Conservation (phyloP, 2,329 filamentous ascomycete species). For the Sporothrix pallida region DNA sequence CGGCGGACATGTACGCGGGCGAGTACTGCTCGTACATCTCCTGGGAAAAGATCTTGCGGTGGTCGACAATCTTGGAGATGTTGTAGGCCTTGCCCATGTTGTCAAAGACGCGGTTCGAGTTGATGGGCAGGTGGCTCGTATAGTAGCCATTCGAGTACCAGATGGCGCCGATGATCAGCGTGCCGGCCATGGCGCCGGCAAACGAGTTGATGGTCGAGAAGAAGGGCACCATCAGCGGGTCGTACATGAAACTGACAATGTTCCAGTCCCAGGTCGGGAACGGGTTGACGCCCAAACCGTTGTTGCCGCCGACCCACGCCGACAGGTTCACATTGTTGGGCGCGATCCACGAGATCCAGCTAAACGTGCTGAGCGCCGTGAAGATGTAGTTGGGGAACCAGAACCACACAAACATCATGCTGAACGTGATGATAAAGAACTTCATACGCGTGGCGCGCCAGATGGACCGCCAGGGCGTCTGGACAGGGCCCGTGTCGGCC, state of each 20-base stretch:
- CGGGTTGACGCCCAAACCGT: constrained; percentile 47
- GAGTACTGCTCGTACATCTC: constrained; percentile 58
- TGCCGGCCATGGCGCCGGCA: constrained; percentile 60
- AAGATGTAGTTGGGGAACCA: constrained; percentile 60
- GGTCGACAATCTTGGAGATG: constrained; percentile 51
- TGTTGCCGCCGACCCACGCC: constrained; percentile 45
- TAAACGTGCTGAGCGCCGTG: constrained; percentile 53
- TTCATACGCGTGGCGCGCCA: constrained; percentile 48
- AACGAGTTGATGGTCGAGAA: constrained; percentile 68
- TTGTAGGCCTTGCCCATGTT: constrained; percentile 57
- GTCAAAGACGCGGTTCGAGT: constrained; percentile 58
- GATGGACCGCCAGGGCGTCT: constrained; percentile 45
- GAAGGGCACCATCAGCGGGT: constrained; percentile 47
- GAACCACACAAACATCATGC: constrained; percentile 57
- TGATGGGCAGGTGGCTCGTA: constrained; percentile 58
- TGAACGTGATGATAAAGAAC: constrained; percentile 53
- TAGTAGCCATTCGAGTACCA: constrained; percentile 66
- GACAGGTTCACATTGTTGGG: constrained; percentile 48
- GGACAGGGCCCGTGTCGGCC: constrained; percentile 45
- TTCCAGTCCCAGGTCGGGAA: constrained; percentile 52
- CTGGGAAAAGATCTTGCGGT: constrained; percentile 52
- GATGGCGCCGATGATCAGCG: constrained; percentile 60
- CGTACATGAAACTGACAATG: constrained; percentile 33
- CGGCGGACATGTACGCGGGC: constrained; percentile 57
- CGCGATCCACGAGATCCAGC: constrained; percentile 61